Evolutionary conservation across 2,329 filamentous ascomycete genomes (phyloP).

Genomic region (Pestalotiopsis sp.): DNA sequence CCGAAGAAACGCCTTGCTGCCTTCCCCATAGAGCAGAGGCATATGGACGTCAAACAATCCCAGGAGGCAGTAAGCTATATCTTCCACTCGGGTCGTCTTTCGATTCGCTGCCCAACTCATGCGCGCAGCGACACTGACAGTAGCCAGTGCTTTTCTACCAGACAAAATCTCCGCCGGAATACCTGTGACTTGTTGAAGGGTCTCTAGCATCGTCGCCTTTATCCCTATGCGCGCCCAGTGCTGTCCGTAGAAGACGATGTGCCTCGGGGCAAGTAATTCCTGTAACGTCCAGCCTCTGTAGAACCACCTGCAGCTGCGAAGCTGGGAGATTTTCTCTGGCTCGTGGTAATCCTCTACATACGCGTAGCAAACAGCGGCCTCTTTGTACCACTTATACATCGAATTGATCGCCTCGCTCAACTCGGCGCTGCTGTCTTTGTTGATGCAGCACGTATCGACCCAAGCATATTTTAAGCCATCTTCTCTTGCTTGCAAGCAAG

Average conservation of each 20-base stretch:
- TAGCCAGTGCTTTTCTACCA: neutral
- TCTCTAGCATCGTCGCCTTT: neutral
- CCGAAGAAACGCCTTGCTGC: constrained; percentile 27
- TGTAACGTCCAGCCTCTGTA: constrained; percentile 13
- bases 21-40: constrained; percentile 35
- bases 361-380: neutral
- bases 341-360: neutral
- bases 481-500: neutral
- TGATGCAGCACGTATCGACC: neutral
- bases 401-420: neutral
- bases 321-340: neutral
- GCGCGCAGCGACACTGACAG: neutral
- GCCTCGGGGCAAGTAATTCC: constrained; percentile 2
- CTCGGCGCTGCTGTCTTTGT: neutral
- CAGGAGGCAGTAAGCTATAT: constrained; percentile 34
- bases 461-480: neutral
- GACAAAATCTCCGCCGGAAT: neutral
- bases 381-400: neutral
- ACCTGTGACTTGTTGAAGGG: neutral
- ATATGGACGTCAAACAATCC: constrained; percentile 35
- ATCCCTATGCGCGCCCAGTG: neutral
- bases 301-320: neutral
- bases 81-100: constrained; percentile 26
- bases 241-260: neutral
- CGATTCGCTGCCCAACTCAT: constrained; percentile 30